Percentiles rank a stretch among this genome's conserved stretches.
Evolutionary conservation across 106 monocot genomes (phyloP).

Genomic region (Dioscorea zingiberensis): DNA sequence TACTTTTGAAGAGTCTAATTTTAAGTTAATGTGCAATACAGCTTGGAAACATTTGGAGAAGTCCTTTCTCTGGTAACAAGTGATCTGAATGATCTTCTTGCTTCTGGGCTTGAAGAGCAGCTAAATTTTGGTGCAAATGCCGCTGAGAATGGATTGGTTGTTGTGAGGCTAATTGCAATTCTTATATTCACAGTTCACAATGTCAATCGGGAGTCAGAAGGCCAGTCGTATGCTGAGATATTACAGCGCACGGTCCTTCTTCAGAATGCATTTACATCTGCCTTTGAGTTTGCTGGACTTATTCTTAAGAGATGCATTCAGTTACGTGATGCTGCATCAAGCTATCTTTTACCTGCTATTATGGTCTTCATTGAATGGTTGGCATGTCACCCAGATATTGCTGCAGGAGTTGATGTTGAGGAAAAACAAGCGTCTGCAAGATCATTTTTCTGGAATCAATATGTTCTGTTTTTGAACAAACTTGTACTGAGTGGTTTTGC

Average conservation of each 20-base stretch:
- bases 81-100: constrained; percentile 62
- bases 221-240: constrained; percentile 88
- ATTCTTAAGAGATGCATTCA: constrained; percentile 65
- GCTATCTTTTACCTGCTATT: constrained; percentile 68
- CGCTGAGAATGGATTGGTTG: constrained; percentile 49
- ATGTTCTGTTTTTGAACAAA: constrained; percentile 65
- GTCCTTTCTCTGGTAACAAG: constrained; percentile 39
- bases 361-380: constrained; percentile 96
- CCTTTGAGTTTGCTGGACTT: constrained; percentile 75
- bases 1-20: not conserved
- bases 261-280: constrained; percentile 81
- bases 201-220: constrained; percentile 68
- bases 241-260: constrained; percentile 77
- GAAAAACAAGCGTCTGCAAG: constrained; percentile 64
- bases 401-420: constrained; percentile 45
- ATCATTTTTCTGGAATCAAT: constrained; percentile 85
- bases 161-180: constrained; percentile 69
- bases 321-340: constrained; percentile 61
- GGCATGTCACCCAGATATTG: constrained; percentile 72
- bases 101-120: constrained; percentile 70
- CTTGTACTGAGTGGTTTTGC: constrained; percentile 49
- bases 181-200: constrained; percentile 91
- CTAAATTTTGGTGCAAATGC: constrained; percentile 69
- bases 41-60: constrained; percentile 93
- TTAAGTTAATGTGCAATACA: constrained; percentile 13